Base-by-base conservation (phyloP, 768 basidiomycete genomes). In the Tricholoma sp. region DNA sequence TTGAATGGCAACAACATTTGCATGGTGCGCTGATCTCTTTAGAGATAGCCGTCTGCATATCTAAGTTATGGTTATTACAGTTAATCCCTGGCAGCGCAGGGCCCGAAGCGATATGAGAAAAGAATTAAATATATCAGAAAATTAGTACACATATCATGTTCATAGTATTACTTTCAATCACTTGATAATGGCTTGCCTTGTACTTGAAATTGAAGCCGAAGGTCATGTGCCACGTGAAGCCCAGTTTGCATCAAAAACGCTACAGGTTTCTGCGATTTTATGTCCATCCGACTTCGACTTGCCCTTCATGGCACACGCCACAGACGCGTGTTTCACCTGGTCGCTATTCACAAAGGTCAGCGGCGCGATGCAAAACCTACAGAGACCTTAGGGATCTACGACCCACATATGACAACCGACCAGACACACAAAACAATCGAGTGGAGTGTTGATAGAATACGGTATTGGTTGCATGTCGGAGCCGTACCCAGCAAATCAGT, bases 1-100 rank as follows among this genome's bases (percentile, higher is more conserved):
- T 72, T 96, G 57, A 96, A 96, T 66, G 94, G 94, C 12, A 96
- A 94, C 73, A 94, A 96, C 61, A 98, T 99, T 41, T 96, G 94
- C 67, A 96, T 98, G 87, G 94, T 92, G 62, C 55, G 86, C 69
- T 45, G 36, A 49, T 32, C 18, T 17, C n/a, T 45, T 28, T 47
- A 6, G 34, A 15, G 17, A 36, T 53, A 13, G 13, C 20, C 28
- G 31, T 9, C 24, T 41, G n/a, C 13, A 60, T 47, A n/a, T 47
- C 15, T 50, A 42, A 28, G 17, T 55, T 39, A 61, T 13, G 50
- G 57, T 2, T 28, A 28, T 33, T 53, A 48, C 52, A 86, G 86
- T 72, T 89, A 55, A 83, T 89, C 61, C 86, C 86, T 36, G 86
- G 86, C 7, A 88, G 87, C 59, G 78, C 78, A 61, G 87, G 87